A percentile compares a stretch with the other conserved stretches of the same genome.
Evolutionary conservation across 306 rosid species (phyloP).

Genomic region (Dalbergia cochinchinensis): DNA sequence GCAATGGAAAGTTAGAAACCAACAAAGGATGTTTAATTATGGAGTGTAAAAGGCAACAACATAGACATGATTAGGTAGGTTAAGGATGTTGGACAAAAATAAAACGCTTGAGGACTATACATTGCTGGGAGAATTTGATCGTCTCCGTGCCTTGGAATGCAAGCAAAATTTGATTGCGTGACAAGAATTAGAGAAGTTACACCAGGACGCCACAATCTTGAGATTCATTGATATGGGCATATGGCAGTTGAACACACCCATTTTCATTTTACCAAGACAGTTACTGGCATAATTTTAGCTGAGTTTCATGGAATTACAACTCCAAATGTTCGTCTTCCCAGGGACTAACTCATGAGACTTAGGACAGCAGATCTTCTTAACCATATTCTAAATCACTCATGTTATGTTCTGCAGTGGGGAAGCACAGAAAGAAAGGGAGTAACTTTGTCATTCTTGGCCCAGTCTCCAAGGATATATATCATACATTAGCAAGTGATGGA

Average conservation of each 20-base stretch:
- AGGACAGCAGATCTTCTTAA: slow-evolving; percentile 8
- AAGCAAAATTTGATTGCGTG: background rate
- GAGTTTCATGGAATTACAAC: slow-evolving; percentile 6
- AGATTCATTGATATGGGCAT: slow-evolving; percentile 8
- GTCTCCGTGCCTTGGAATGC: background rate
- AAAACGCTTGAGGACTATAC: background rate
- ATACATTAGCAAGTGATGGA: slow-evolving; percentile 9
- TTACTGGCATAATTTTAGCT: background rate
- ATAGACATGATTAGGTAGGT: background rate
- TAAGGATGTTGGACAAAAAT: background rate
- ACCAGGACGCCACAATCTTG: background rate
- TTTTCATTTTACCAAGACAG: slow-evolving; percentile 4
- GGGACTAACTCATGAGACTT: background rate
- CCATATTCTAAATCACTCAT: slow-evolving; percentile 7
- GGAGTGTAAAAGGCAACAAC: too few relatives aligned
- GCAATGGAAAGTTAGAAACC: too few relatives aligned
- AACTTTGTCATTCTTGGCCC: slow-evolving; percentile 15
- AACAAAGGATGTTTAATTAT: too few relatives aligned
- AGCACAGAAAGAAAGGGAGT: slow-evolving; percentile 32
- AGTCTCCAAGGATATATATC: slow-evolving; percentile 25
- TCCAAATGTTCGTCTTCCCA: too few relatives aligned
- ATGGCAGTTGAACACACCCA: slow-evolving; percentile 5
- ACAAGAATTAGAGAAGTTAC: background rate
- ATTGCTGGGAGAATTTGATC: background rate
- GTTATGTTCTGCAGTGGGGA: background rate